phyloP scores from a whole-genome alignment of 2,329 filamentous ascomycete genomes.

The Trichophyton rubrum region DNA sequence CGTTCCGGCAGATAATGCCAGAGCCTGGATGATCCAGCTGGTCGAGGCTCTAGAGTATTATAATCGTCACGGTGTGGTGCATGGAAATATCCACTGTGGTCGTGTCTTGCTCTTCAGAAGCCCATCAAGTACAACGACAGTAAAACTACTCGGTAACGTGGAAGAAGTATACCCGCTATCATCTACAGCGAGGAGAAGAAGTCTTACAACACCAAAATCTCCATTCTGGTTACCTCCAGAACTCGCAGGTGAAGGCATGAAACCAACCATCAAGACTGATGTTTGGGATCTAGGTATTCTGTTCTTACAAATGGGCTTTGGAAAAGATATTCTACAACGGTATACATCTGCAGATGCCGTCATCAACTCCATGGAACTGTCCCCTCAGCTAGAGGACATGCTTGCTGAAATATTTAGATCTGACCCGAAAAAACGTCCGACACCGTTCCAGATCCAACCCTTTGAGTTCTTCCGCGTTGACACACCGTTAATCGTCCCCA shows the following conservation, averaged over 20 bases:
- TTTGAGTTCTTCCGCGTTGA: slow-evolving; percentile 37
- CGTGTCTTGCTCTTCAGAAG: slow-evolving; percentile 69
- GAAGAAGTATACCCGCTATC: slow-evolving; percentile 40
- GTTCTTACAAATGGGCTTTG: slow-evolving; percentile 88
- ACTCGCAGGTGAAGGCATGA: slow-evolving; percentile 46
- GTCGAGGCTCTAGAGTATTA: slow-evolving; percentile 79
- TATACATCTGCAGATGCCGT: slow-evolving; percentile 68
- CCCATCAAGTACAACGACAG: slow-evolving; percentile 52
- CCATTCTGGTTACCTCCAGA: slow-evolving; percentile 78
- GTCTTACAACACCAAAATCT: slow-evolving; percentile 51
- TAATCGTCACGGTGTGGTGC: slow-evolving; percentile 70
- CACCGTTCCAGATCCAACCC: slow-evolving; percentile 60
- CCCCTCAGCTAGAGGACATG: slow-evolving; percentile 64
- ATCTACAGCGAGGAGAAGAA: slow-evolving; percentile 28
- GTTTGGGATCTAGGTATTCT: slow-evolving; percentile 91
- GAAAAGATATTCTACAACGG: slow-evolving; percentile 59
- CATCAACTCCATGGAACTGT: slow-evolving; percentile 58
- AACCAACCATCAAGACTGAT: slow-evolving; percentile 62
- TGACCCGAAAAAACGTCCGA: slow-evolving; percentile 71
- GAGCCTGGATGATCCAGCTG: slow-evolving; percentile 83
- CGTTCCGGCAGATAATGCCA: slow-evolving; percentile 60
- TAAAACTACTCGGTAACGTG: slow-evolving; percentile 42
- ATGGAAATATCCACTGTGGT: slow-evolving; percentile 66
- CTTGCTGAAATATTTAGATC: slow-evolving; percentile 72
- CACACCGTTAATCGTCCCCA: slow-evolving; percentile 25